Percentiles rank a stretch among this genome's conserved stretches.
These are phyloP conservation scores for Boletus tylopilopsis DNA, from an alignment of 768 basidiomycete genomes.

Conservation along the genomic window DNA sequence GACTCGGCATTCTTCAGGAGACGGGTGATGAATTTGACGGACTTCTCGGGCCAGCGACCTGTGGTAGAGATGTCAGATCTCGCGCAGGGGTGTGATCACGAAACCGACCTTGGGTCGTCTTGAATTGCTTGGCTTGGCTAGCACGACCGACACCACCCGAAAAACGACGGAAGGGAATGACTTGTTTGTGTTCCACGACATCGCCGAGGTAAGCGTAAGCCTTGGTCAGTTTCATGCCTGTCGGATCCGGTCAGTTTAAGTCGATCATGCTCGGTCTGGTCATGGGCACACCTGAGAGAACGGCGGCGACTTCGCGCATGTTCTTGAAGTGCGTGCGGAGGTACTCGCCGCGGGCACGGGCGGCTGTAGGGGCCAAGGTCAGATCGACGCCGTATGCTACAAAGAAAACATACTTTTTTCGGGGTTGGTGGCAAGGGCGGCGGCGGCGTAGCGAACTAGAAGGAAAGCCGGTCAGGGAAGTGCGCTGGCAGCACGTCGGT, in stretches of 20 bases:
- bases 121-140: constrained; percentile 94
- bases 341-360: constrained; percentile 93
- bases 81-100: not conserved
- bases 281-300: constrained; percentile 69
- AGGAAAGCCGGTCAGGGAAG: constrained; percentile 16
- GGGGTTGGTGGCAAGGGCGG: constrained; percentile 82
- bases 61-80: not conserved
- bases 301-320: constrained; percentile 98
- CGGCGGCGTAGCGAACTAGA: constrained; percentile 91
- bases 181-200: constrained; percentile 94
- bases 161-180: constrained; percentile 95
- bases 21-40: constrained; percentile 89
- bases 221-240: constrained; percentile 90
- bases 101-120: constrained; percentile 86
- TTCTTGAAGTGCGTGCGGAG: constrained; percentile 99
- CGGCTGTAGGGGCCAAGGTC: constrained; percentile 48
- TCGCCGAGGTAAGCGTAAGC: constrained; percentile 92
- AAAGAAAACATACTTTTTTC: constrained; percentile 76
- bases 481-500: constrained; percentile 11
- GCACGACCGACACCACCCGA: constrained; percentile 93
- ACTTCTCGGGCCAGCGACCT: constrained; percentile 99
- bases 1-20: constrained; percentile 99
- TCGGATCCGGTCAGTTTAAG: constrained; percentile 1
- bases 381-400: constrained; percentile 1
- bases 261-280: not conserved